Evolutionary conservation across 345 rosid genomes (phyloP).

Genomic region (Syzygium aromaticum): DNA sequence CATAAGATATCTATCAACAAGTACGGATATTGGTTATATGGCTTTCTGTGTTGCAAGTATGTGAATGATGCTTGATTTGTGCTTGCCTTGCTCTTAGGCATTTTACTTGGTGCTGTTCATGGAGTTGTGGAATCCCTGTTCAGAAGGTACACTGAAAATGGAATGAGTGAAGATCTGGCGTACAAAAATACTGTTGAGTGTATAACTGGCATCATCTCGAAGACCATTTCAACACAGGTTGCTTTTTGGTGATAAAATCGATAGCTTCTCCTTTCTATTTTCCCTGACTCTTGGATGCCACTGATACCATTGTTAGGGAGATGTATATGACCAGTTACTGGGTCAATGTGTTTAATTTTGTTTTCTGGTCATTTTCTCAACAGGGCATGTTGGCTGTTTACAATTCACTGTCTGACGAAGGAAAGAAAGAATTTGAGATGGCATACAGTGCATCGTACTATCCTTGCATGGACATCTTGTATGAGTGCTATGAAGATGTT

Average conservation of each 20-base stretch:
- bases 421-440: conserved; percentile 59
- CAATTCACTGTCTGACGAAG: conserved; percentile 69
- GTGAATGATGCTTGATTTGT: background rate
- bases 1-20: background rate
- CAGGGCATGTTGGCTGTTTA: conserved; percentile 95
- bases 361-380: conserved; percentile 1
- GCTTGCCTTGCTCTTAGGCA: conserved; percentile 32
- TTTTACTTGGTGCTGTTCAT: conserved; percentile 84
- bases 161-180: conserved; percentile 69
- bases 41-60: background rate
- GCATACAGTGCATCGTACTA: conserved; percentile 74
- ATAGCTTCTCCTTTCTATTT: background rate
- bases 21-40: background rate
- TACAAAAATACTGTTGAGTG: conserved; percentile 91
- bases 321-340: background rate
- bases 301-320: background rate
- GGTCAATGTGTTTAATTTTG: background rate
- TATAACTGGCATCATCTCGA: conserved; percentile 73
- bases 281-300: background rate
- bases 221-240: conserved; percentile 79
- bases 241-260: background rate
- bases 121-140: conserved; percentile 78
- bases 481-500: conserved; percentile 88
- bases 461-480: conserved; percentile 85
- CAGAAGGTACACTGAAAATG: conserved; percentile 72